A percentile compares a stretch with the other conserved stretches of the same genome.
phyloP scores from a whole-genome alignment of 306 rosid genomes.

The Sechiopsis laciniata region DNA sequence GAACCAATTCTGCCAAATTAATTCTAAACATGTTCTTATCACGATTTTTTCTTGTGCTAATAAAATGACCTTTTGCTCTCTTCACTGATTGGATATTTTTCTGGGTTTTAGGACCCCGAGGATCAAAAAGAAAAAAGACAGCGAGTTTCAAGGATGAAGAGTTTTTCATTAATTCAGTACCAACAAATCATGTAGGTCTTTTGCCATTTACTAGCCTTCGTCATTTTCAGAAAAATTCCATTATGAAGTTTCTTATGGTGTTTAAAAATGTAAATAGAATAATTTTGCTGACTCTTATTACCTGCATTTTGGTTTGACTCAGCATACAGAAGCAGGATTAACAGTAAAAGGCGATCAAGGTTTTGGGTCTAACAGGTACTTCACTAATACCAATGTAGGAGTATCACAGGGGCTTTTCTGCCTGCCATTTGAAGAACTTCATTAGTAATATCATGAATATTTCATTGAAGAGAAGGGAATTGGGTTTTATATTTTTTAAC shows the following conservation, averaged over 20 bases:
- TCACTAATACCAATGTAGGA: neutral
- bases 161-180: slow-evolving; percentile 71
- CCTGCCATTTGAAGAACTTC: neutral
- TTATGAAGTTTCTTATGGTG: neutral
- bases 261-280: neutral
- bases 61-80: neutral
- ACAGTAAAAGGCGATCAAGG: slow-evolving; percentile 63
- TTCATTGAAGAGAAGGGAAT: neutral
- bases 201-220: slow-evolving; percentile 18
- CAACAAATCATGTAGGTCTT: slow-evolving; percentile 62
- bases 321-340: slow-evolving; percentile 89
- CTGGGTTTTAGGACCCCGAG: slow-evolving; percentile 29
- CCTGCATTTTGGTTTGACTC: neutral
- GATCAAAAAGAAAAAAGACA: slow-evolving; percentile 69
- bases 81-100: neutral
- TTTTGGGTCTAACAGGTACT: slow-evolving; percentile 69
- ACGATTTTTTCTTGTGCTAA: neutral
- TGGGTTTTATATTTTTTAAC: neutral
- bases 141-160: slow-evolving; percentile 74
- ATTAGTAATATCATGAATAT: too few relatives aligned
- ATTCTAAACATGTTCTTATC: neutral
- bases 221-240: neutral
- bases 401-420: neutral
- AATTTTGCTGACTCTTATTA: neutral
- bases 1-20: neutral